A percentile compares a stretch with the other conserved stretches of the same genome.
Evolutionary conservation across 2,329 filamentous ascomycete genomes (phyloP).

Genomic region (Fusarium pininemorale): DNA sequence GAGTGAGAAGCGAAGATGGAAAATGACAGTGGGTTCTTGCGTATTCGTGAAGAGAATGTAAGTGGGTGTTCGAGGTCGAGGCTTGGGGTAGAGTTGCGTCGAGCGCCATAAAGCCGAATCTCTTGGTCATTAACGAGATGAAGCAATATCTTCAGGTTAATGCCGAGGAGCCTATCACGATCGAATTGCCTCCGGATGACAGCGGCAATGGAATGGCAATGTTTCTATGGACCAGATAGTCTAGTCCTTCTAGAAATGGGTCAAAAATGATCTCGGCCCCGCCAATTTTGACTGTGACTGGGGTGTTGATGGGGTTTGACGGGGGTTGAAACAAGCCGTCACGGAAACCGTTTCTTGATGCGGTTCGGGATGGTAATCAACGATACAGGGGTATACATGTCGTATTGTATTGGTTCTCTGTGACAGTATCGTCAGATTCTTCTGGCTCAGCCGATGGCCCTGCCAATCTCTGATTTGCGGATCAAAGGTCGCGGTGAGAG

Average conservation of each 20-base stretch:
- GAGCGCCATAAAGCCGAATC: not conserved
- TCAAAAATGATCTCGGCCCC: conserved; percentile 33
- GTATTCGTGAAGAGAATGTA: conserved; percentile 22
- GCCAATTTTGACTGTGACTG: conserved; percentile 18
- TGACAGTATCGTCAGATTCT: conserved; percentile 14
- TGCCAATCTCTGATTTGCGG: conserved; percentile 60
- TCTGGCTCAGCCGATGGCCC: conserved; percentile 60
- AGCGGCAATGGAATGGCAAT: not conserved
- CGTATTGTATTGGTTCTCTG: not conserved
- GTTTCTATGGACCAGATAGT: conserved; percentile 1
- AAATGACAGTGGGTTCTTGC: conserved; percentile 18
- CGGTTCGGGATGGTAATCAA: conserved; percentile 21
- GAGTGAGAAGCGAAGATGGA: conserved; percentile 27
- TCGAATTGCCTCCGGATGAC: not conserved
- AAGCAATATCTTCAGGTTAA: conserved; percentile 18
- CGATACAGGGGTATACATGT: conserved; percentile 13
- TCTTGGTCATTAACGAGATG: conserved; percentile 17
- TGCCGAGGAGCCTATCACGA: conserved; percentile 25
- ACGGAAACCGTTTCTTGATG: conserved; percentile 29
- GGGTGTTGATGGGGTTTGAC: conserved; percentile 15
- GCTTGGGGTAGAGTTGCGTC: not conserved
- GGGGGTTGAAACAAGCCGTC: conserved; percentile 37
- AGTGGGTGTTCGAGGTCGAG: not conserved
- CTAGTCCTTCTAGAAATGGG: conserved; percentile 15
- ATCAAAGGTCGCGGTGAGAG: conserved; percentile 60